phyloP scores from a whole-genome alignment of 2,329 filamentous ascomycete species.

The Malbranchea cinnamomea region DNA sequence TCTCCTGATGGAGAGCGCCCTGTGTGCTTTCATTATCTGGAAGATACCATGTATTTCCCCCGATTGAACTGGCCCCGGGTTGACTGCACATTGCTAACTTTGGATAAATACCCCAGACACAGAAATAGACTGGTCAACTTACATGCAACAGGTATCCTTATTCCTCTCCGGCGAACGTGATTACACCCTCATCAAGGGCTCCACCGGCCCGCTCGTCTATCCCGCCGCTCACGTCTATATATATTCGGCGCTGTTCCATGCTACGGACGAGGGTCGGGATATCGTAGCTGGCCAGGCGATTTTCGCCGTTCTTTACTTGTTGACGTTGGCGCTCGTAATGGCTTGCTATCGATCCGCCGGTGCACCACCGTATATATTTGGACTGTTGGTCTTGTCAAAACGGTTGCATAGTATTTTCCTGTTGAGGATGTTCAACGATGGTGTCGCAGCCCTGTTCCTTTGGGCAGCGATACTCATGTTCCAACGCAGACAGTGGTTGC shows the following conservation, averaged over 20 bases:
- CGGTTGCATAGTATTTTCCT: conserved; percentile 87
- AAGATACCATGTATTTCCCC: conserved; percentile 61
- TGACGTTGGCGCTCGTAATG: conserved; percentile 62
- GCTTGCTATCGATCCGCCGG: conserved; percentile 48
- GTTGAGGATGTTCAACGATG: conserved; percentile 89
- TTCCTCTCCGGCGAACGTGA: conserved; percentile 74
- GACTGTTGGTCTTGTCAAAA: conserved; percentile 76
- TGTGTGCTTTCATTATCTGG: conserved; percentile 62
- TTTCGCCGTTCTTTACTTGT: conserved; percentile 67
- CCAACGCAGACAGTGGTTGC: conserved; percentile 58
- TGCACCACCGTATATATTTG: conserved; percentile 68
- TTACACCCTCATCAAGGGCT: conserved; percentile 72
- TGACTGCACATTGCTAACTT: not conserved
- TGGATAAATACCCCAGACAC: conserved; percentile 49
- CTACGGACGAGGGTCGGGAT: conserved; percentile 63
- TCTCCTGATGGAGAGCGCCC: conserved; percentile 51
- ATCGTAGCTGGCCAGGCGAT: conserved; percentile 69
- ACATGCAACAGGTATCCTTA: conserved; percentile 83
- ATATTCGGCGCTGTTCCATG: conserved; percentile 62
- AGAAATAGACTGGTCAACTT: conserved; percentile 94
- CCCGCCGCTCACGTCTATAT: conserved; percentile 88
- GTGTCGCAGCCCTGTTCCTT: conserved; percentile 69
- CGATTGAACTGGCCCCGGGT: conserved; percentile 1
- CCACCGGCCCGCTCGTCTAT: conserved; percentile 87
- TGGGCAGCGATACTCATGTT: conserved; percentile 69